Percentiles rank a stretch among this genome's conserved stretches.
These are phyloP conservation scores for Trypanosoma conorhini DNA, from an alignment of 208 protist genomes.

Conservation along the genomic window DNA sequence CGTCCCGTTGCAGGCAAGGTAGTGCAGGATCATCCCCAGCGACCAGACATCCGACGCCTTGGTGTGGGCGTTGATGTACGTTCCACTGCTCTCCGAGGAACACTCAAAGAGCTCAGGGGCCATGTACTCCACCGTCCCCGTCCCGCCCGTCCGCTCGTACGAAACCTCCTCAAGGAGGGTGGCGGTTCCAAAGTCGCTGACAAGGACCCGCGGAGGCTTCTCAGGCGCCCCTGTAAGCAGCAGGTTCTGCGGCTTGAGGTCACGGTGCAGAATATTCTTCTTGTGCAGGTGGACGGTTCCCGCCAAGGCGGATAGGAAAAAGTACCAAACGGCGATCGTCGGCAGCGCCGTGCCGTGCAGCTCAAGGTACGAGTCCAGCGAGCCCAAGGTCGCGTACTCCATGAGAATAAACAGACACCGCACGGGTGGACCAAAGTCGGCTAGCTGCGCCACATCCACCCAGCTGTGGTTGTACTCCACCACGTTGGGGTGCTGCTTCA, in stretches of 20 bases:
- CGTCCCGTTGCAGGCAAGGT: conserved; percentile 67
- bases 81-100: conserved; percentile 24
- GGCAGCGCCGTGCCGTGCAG: conserved; percentile 65
- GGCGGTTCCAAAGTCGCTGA: conserved; percentile 89
- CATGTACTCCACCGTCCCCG: conserved; percentile 91
- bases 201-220: conserved; percentile 72
- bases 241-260: conserved; percentile 90
- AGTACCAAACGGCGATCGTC: conserved; percentile 88
- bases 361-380: conserved; percentile 81
- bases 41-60: conserved; percentile 83
- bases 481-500: conserved; percentile 86
- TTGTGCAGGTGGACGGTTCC: conserved; percentile 79
- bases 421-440: conserved; percentile 90
- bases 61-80: conserved; percentile 69
- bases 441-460: conserved; percentile 78
- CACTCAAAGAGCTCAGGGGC: conserved; percentile 86
- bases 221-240: conserved; percentile 56
- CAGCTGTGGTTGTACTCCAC: conserved; percentile 92
- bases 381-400: conserved; percentile 88
- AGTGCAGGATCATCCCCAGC: conserved; percentile 90
- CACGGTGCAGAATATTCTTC: conserved; percentile 87
- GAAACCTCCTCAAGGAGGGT: conserved; percentile 57
- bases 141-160: conserved; percentile 81
- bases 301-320: conserved; percentile 82
- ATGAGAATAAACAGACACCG: conserved; percentile 91